Percentiles rank a stretch among this genome's conserved stretches.
These are phyloP conservation scores for Pistacia integerrima DNA, from an alignment of 345 rosid genomes.

Conservation along the genomic window DNA sequence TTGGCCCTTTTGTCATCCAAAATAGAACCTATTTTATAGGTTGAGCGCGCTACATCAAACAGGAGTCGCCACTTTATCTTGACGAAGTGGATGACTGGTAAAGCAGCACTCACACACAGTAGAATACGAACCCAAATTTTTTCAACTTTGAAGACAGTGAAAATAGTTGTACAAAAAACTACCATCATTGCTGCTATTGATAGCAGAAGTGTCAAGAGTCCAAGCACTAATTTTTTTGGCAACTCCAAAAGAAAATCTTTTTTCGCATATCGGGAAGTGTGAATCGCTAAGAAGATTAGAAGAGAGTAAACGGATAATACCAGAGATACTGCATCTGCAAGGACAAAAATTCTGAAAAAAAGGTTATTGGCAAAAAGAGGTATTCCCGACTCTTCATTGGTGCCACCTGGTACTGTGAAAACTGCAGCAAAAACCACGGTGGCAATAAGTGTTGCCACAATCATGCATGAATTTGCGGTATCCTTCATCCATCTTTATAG, in stretches of 20 bases:
- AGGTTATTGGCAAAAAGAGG: background rate
- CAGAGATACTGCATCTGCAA: conserved; percentile 16
- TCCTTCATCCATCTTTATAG: background rate
- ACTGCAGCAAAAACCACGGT: conserved; percentile 14
- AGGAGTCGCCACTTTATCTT: no score
- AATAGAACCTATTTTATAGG: no score
- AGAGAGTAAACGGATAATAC: background rate
- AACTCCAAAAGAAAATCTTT: background rate
- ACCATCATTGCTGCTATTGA: no score
- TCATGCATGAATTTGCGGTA: conserved; percentile 7
- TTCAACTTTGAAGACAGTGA: no score
- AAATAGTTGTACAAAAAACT: no score
- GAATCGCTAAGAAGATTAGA: conserved; percentile 7
- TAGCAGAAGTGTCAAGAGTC: no score
- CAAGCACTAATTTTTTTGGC: background rate
- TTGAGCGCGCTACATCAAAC: no score
- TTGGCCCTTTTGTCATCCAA: no score
- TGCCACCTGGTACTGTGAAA: conserved; percentile 20
- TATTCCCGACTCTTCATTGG: background rate
- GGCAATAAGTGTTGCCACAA: conserved; percentile 17
- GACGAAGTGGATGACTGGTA: no score
- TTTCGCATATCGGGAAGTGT: background rate
- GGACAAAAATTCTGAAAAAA: conserved; percentile 14
- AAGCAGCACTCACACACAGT: no score
- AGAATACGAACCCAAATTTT: no score